Evolutionary conservation across 257 asterid species (phyloP), one percentile per base, ranked within the genome.

Genomic region (Ilex asprella): DNA sequence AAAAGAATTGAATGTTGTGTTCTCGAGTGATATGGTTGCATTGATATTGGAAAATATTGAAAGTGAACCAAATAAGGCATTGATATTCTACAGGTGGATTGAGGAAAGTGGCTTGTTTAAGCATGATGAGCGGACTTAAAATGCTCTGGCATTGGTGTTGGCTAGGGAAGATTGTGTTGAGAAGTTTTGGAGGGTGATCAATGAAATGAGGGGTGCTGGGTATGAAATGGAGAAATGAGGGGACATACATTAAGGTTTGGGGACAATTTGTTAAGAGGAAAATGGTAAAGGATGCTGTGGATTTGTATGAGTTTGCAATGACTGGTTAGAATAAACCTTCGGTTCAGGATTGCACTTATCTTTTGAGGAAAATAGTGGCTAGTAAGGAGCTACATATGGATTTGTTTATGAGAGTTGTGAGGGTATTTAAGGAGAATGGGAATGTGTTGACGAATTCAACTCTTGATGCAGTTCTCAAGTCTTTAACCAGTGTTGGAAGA

Each of bases 81-180:
- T 84, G 70, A 87, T 88, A 67, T 81, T 86, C 84, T 87, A 88
- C 67, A 86, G 88, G 71, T 91, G 98, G 98, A 70, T 86, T 51
- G 82, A 86, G 82, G 98, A 88, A 75, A 82, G 87, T 67, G 81
- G 83, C 69, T 51, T 69, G 16, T 79, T 80, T 68, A 75, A 76
- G 67, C 95, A 85, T 39, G 74, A 83, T 61, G 73, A 75, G 57
- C 68, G 16, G 61, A 75, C 95, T 0, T 85, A 56, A 72, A 81
- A 75, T 71, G 84, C 82, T 12, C 71, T 89, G 73, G 85, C 84
- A 5, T 79, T 80, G 60, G 81, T 76, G n/a, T 75, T 92, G 74
- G 76, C 82, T 60, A 62, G 59, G 57, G 91, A 79, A 69, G 93
- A 74, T 58, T 76, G 73, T 2, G 64, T 56, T 46, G 76, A 80